These are phyloP conservation scores for Dujonia santamariae DNA, from an alignment of 1,139 yeast genomes.

Conservation along the genomic window DNA sequence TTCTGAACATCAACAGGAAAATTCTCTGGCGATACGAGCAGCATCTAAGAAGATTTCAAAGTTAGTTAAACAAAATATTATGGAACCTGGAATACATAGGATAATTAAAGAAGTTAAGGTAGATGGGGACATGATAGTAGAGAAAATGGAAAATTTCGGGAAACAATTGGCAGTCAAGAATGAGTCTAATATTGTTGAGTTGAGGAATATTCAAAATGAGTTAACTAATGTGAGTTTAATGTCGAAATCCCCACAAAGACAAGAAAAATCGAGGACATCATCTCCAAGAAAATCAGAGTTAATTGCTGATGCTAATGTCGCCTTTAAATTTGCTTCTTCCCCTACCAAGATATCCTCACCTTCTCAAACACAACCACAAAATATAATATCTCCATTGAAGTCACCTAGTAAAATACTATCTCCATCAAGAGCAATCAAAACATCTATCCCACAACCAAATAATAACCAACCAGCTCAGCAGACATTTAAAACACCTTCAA, in stretches of 20 bases:
- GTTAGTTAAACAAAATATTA: neutral
- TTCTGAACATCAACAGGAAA: neutral
- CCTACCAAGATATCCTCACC: no score
- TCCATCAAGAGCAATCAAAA: no score
- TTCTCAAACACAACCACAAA: no score
- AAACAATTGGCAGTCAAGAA: slow-evolving; percentile 1
- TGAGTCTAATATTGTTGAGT: slow-evolving; percentile 2
- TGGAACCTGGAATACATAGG: slow-evolving; percentile 1
- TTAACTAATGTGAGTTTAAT: neutral
- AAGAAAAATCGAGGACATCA: no score
- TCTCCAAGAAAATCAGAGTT: no score
- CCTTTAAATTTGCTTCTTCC: no score
- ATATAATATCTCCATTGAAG: no score
- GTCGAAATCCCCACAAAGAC: neutral
- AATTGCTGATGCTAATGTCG: no score
- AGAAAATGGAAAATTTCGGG: neutral
- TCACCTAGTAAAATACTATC: no score
- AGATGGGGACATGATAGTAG: neutral
- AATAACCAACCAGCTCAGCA: no score
- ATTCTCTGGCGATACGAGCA: neutral
- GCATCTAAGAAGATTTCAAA: slow-evolving; percentile 30
- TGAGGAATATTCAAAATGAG: slow-evolving; percentile 7
- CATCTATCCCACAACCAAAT: no score
- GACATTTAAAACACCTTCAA: no score
- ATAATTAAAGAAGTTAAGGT: neutral